Base-by-base conservation (phyloP, 208 protist genomes). In the Leishmania aethiopica region DNA sequence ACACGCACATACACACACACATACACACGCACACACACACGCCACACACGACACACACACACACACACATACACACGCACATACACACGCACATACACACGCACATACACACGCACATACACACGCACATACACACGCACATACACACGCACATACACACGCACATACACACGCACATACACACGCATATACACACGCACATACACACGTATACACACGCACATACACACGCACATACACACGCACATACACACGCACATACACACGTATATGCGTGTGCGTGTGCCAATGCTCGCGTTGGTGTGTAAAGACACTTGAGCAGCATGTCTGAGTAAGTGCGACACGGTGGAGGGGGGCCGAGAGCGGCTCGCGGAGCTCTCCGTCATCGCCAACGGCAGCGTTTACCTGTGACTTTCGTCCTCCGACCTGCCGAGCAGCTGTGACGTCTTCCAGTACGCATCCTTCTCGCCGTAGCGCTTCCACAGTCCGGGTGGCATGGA, bases 401-500 rank as follows among this genome's bases (percentile, higher is more conserved):
- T 40, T 45, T 78, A 62, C 64, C 74, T 75, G 80, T 91, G 89
- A 49, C 86, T 91, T 77, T 91, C 88, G 47, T 90, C 88, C 32
- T 83, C 76, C 66, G 87, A 83, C 8, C 89, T 88, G 17, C 95
- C 93, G 25, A 92, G 76, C 51, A 96, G 92, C 25, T 80, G 84
- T 60, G 93, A 82, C 15, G 93, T 98, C 1, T 89, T 90, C 91
- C 90, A 95, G 79, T 93, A 93, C 22, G 90, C 93, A 1, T 96
- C 88, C 53, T 81, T 82, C 83, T 92, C 80, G 0, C 93, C 93
- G 84, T 98, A 98, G 28, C 83, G 86, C 86, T 98, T 98, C 92
- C 90, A 96, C 85, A 98, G 81, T 0, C 95, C 95, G 2, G 91
- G 87, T 19, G 95, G 95, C 93, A 97, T 96, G 6, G 95, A 96